Conservation (phyloP, 78 protist species). For the Dictyostelium capitatum region DNA sequence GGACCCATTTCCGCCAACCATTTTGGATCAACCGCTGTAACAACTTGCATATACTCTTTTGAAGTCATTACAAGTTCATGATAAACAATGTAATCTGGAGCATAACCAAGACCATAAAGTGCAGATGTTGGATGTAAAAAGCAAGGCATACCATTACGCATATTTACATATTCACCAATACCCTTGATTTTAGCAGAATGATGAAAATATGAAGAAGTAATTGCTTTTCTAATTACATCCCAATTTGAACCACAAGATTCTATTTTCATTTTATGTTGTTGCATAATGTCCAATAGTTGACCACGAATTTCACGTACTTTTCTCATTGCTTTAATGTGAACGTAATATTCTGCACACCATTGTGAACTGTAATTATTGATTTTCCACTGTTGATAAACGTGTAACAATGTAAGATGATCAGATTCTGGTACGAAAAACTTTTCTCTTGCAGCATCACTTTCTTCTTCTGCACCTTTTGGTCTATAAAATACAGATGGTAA, state of each 20-base stretch:
- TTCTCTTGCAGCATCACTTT: constrained; percentile 91
- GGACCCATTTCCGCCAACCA: constrained; percentile 99
- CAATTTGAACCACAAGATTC: constrained; percentile 89
- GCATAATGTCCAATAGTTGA: constrained; percentile 96
- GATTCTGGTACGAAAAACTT: constrained; percentile 96
- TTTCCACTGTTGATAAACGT: constrained; percentile 96
- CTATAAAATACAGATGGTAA: constrained; percentile 94
- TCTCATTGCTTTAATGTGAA: constrained; percentile 94
- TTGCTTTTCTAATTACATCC: constrained; percentile 94
- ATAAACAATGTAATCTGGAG: constrained; percentile 99
- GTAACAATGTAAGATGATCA: constrained; percentile 98
- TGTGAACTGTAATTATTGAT: constrained; percentile 69
- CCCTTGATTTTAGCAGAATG: constrained; percentile 93
- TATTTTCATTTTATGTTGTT: constrained; percentile 57
- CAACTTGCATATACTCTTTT: constrained; percentile 98
- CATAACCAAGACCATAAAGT: constrained; percentile 93
- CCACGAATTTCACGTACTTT: constrained; percentile 89
- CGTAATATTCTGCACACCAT: constrained; percentile 96
- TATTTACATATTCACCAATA: constrained; percentile 96
- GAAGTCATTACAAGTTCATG: constrained; percentile 99
- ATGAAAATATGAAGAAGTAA: constrained; percentile 95
- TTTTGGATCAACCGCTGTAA: constrained; percentile 97
- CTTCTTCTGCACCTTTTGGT: constrained; percentile 96
- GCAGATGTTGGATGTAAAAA: constrained; percentile 98
- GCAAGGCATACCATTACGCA: constrained; percentile 98